phyloP scores from a whole-genome alignment of 495 filamentous ascomycete species.

The Aspergillus panamensis region DNA sequence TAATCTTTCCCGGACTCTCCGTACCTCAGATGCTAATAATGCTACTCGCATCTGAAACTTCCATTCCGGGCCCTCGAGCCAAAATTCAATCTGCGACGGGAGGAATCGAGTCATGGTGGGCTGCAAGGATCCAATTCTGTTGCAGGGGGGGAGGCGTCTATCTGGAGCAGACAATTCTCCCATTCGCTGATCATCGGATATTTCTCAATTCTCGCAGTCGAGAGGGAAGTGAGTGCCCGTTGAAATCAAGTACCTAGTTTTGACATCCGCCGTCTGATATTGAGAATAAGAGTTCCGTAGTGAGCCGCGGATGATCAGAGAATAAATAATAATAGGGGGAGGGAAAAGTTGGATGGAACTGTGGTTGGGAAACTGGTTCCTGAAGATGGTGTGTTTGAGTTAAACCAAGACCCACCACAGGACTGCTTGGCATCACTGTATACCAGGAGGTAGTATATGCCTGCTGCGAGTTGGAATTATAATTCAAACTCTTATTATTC shows the following conservation, averaged over 20 bases:
- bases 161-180: constrained; percentile 7
- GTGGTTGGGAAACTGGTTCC: constrained; percentile 1
- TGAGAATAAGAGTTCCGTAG: too few species aligned
- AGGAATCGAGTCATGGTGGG: constrained; percentile 10
- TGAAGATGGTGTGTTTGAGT: constrained; percentile 19
- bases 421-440: neutral
- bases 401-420: constrained; percentile 3
- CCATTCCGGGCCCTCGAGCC: constrained; percentile 3
- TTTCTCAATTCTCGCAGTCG: neutral
- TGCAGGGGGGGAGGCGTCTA: constrained; percentile 7
- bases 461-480: neutral
- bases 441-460: neutral
- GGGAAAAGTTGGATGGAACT: neutral
- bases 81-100: constrained; percentile 2
- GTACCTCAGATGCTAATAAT: neutral
- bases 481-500: neutral
- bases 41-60: constrained; percentile 8
- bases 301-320: neutral
- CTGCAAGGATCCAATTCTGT: constrained; percentile 7
- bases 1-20: neutral
- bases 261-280: too few species aligned
- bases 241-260: neutral
- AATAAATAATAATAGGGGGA: neutral
- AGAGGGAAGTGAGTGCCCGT: neutral
- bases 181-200: constrained; percentile 4